Conservation (phyloP, 148 eudicot genomes). For the Amaranthus cruentus region DNA sequence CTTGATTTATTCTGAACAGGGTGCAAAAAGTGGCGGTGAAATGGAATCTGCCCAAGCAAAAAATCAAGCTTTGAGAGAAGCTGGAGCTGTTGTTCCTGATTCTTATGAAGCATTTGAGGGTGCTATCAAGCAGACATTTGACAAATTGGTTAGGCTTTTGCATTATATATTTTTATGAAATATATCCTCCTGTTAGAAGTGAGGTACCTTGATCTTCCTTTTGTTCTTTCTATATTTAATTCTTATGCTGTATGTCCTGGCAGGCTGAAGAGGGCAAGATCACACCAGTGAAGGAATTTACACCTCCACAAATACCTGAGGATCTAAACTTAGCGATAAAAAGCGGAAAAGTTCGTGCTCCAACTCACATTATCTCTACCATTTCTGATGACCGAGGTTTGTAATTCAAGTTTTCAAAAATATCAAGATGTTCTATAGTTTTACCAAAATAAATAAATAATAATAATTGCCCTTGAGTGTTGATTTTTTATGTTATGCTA, state of each 20-base stretch:
- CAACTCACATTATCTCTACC: conserved; percentile 96
- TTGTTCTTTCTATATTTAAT: background rate
- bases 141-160: conserved; percentile 51
- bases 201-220: background rate
- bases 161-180: background rate
- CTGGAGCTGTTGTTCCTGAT: conserved; percentile 94
- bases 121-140: conserved; percentile 76
- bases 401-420: conserved; percentile 1
- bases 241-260: background rate
- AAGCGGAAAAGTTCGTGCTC: conserved; percentile 98
- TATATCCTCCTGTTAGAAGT: background rate
- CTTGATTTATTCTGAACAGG: conserved; percentile 35
- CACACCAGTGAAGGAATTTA: conserved; percentile 71
- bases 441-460: background rate
- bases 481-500: background rate
- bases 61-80: conserved; percentile 86
- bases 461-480: conserved; percentile 1
- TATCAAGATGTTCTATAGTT: background rate
- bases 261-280: conserved; percentile 76
- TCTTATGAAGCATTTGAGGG: conserved; percentile 87
- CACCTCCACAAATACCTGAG: conserved; percentile 97
- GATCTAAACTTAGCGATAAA: conserved; percentile 86
- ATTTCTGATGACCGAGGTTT: conserved; percentile 95
- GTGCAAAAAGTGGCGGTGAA: conserved; percentile 97
- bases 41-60: conserved; percentile 98